Base-by-base conservation (phyloP, 176 grass and related monocot genomes). In the Eragrostis nindensis region DNA sequence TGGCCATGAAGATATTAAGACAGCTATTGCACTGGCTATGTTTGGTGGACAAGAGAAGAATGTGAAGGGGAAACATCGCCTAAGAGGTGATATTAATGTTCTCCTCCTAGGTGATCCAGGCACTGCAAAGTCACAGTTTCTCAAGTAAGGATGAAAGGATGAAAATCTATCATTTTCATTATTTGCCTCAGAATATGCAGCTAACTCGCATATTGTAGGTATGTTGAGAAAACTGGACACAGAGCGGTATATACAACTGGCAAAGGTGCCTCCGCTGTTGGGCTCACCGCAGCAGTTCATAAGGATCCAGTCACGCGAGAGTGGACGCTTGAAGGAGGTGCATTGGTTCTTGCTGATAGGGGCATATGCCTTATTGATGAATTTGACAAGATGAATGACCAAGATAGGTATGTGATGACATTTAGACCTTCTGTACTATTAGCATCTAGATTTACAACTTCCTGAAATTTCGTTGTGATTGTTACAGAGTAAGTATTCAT, bases 311-410 rank as follows among this genome's bases (percentile, higher is more conserved):
- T 99, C 71, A 99, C 96, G 91, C 87, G 96, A 62, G 96, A 95
- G 77, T 99, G 96, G 96, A 95, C 92, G 21, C 89, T 99, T 66
- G 96, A 99, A 90, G 96, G 96, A 64, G 96, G 96, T 55, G 96
- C 96, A 45, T 89, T 99, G 68, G 96, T 99, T 62, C 89, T 99
- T 73, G 96, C 96, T 32, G 96, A 99, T 78, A 86, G 96, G 80
- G 96, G 96, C 65, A 93, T 99, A 76, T 99, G 96, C 88, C 88
- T 99, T 64, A 99, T 95, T 85, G 96, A 99, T 38, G 96, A 99
- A 86, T 99, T 99, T 89, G 96, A 99, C 80, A 99, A 99, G 88
- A 99, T 99, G 96, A 95, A 99, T 64, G 96, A 99, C 84, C 96
- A 99, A 80, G 96, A 99, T 65, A 99, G 96, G 96, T 99, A 86